Conservation (phyloP, 1,284 basidiomycete genomes). For the Cutaneotrichosporon dermatis region DNA sequence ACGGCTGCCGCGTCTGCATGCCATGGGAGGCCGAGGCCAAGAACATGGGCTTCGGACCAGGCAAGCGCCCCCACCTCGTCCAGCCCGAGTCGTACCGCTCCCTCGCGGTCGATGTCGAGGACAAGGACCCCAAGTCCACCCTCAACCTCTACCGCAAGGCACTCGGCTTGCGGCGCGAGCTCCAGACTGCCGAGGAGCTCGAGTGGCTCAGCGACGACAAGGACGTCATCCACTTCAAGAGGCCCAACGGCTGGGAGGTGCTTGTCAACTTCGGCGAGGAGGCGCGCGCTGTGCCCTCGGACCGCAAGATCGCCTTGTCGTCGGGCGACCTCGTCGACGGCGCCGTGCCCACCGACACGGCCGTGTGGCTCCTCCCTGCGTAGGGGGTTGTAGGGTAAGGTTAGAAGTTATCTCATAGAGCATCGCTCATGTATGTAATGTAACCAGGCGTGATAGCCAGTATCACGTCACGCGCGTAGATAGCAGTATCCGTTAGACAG, state of each 20-base stretch:
- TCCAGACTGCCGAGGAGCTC: slow-evolving; percentile 33
- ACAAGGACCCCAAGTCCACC: slow-evolving; percentile 27
- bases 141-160: slow-evolving; percentile 36
- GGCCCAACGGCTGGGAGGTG: slow-evolving; percentile 40
- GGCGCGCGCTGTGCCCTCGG: slow-evolving; percentile 25
- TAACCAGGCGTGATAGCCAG: no score
- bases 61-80: slow-evolving; percentile 29
- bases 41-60: slow-evolving; percentile 33
- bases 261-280: slow-evolving; percentile 32
- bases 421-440: no score
- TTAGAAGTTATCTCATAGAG: no score
- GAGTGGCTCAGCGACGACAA: slow-evolving; percentile 30
- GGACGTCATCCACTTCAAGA: slow-evolving; percentile 30
- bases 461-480: no score
- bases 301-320: slow-evolving; percentile 26
- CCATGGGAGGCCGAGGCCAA: slow-evolving; percentile 14
- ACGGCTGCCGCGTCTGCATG: slow-evolving; percentile 40
- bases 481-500: no score
- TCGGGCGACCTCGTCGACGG: slow-evolving; percentile 10
- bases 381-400: neutral
- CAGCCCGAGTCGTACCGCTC: slow-evolving; percentile 30
- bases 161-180: slow-evolving; percentile 22
- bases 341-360: slow-evolving; percentile 15
- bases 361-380: slow-evolving; percentile 18
- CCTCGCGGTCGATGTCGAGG: slow-evolving; percentile 31